Percentiles rank a stretch among this genome's conserved stretches.
Evolutionary conservation across 352 stramenopile genomes (phyloP).

Genomic region (Phytophthora macrochlamydospora): DNA sequence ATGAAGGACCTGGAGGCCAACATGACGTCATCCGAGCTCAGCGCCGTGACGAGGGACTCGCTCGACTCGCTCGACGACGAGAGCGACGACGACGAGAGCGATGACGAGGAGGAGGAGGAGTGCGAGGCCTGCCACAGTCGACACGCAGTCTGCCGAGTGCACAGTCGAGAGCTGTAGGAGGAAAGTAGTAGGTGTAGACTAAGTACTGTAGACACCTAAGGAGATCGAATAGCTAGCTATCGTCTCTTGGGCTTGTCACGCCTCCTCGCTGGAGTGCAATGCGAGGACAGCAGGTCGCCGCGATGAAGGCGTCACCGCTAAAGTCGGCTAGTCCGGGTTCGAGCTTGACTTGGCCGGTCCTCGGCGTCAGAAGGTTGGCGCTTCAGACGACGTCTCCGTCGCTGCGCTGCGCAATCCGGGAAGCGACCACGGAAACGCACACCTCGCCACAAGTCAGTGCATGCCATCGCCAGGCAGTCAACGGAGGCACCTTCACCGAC

Average conservation of each 20-base stretch:
- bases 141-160: constrained; percentile 34
- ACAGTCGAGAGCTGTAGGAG: constrained; percentile 15
- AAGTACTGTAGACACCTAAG: neutral
- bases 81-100: constrained; percentile 14
- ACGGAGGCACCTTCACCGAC: no score
- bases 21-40: constrained; percentile 33
- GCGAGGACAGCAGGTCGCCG: no score
- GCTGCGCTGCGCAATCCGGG: no score
- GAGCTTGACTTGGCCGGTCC: no score
- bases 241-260: neutral
- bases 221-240: neutral
- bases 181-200: neutral
- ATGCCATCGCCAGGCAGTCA: no score
- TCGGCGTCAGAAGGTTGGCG: no score
- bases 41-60: constrained; percentile 28
- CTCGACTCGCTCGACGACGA: constrained; percentile 30
- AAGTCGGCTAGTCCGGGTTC: no score
- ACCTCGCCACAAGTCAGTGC: no score
- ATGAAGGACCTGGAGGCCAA: constrained; percentile 40
- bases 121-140: constrained; percentile 42
- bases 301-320: no score
- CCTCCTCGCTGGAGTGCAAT: no score
- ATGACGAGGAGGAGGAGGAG: constrained; percentile 22
- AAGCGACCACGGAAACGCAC: no score
- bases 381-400: no score